Evolutionary conservation across 176 grass and related monocot genomes (phyloP), one percentile per base, ranked within the genome.

Genomic region (Triticum monococcum): DNA sequence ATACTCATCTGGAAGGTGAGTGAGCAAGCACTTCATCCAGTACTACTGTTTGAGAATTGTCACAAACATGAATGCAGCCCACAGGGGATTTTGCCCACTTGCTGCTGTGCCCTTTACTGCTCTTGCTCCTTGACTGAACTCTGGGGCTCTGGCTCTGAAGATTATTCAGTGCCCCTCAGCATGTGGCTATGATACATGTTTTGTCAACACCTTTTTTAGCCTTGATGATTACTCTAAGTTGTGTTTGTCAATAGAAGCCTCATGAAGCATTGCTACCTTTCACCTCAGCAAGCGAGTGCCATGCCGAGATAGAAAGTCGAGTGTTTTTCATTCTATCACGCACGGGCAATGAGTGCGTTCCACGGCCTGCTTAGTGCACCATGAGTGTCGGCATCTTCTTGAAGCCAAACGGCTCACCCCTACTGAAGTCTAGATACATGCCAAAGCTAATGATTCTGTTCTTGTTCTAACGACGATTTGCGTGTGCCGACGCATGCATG

Each of bases 1-100:
- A 87, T 98, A 91, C 79, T 96, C 48, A 89, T 98, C 77, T 98
- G 94, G 97, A 96, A 96, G 97, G 97, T 98, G 91, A 89, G 97
- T 96, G 91, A 86, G 86, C 4, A 37, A 83, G 48, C 59, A 30
- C 36, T 70, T 76, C 78, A 77, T 59, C 25, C 59, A 28, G 50
- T 9, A 31, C 62, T 77, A 72, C 25, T 10, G 81, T 12, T 77
- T 40, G 2, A 81, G 82, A 71, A 71, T 56, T 69, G 79, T 72
- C 77, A 85, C 36, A 64, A 80, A 64, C 81, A 88, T 81, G 50
- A 65, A 62, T 2, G 24, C 75, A 48, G 11, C 1, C 16, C 16
- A 54, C 70, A 81, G 62, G 78, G 72, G 78, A 72, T 82, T 78
- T 57, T 82, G 78, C 82, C 82, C 82, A 88, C 64, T 88, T 88